Percentiles rank a stretch among this genome's conserved stretches.
These are phyloP conservation scores for Lachnellula cervina DNA, from an alignment of 2,329 filamentous ascomycete species.

Conservation along the genomic window DNA sequence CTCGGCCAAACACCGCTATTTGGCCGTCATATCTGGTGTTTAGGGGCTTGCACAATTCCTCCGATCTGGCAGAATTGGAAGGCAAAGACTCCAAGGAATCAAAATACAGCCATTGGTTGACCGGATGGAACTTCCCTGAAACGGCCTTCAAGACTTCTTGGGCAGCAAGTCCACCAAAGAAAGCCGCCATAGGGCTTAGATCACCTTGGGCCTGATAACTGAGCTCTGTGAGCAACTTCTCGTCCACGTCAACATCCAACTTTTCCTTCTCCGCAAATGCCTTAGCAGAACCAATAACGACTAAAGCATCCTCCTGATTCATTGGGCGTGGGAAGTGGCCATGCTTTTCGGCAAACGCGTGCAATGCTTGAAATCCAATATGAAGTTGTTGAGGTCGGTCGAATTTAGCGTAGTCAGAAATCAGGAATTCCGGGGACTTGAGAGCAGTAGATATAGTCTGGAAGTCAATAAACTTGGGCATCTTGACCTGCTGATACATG, in stretches of 20 bases:
- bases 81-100: constrained; percentile 96
- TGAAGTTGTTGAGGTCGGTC: constrained; percentile 91
- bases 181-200: constrained; percentile 84
- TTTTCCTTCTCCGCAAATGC: constrained; percentile 69
- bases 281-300: constrained; percentile 71
- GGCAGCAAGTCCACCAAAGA: constrained; percentile 89
- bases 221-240: constrained; percentile 88
- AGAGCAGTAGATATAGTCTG: constrained; percentile 73
- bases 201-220: constrained; percentile 93
- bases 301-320: constrained; percentile 75
- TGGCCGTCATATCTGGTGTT: constrained; percentile 92
- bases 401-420: constrained; percentile 97
- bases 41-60: constrained; percentile 81
- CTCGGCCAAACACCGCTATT: constrained; percentile 89
- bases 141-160: constrained; percentile 96
- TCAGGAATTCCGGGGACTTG: constrained; percentile 81
- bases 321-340: constrained; percentile 75
- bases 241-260: constrained; percentile 77
- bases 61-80: constrained; percentile 65
- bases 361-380: constrained; percentile 85
- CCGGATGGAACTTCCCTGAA: constrained; percentile 95
- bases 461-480: constrained; percentile 91
- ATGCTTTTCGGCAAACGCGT: constrained; percentile 74
- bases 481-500: constrained; percentile 94
- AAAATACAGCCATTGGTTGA: constrained; percentile 94